Conservation (phyloP, 2,329 filamentous ascomycete genomes). For the Fusarium sp. region DNA sequence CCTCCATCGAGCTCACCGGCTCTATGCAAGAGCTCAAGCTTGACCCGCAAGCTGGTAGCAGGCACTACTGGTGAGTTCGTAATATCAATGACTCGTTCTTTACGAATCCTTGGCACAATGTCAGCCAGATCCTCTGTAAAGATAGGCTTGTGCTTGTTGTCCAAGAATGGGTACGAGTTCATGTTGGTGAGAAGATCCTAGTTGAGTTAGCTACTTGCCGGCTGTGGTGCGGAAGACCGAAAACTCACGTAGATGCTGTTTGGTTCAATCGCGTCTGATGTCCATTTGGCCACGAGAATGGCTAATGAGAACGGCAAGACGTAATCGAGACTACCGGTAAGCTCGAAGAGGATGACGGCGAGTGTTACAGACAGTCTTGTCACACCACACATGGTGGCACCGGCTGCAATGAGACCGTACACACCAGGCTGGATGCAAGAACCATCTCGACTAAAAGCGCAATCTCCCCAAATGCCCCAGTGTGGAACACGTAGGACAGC, state of each 20-base stretch:
- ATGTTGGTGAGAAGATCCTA: slow-evolving; percentile 93
- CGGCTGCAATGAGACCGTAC: slow-evolving; percentile 93
- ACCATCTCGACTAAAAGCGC: slow-evolving; percentile 76
- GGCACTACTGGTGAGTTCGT: slow-evolving; percentile 83
- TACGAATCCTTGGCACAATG: slow-evolving; percentile 81
- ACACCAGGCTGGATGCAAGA: slow-evolving; percentile 96
- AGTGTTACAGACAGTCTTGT: slow-evolving; percentile 93
- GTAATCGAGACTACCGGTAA: slow-evolving; percentile 94
- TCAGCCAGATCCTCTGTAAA: slow-evolving; percentile 91
- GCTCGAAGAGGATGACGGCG: slow-evolving; percentile 93
- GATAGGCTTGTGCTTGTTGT: slow-evolving; percentile 92
- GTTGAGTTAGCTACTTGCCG: slow-evolving; percentile 25
- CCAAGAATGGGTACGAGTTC: slow-evolving; percentile 97
- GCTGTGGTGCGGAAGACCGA: no score
- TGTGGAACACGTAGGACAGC: slow-evolving; percentile 79
- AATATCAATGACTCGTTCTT: slow-evolving; percentile 88
- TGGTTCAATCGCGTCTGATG: slow-evolving; percentile 93
- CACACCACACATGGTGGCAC: slow-evolving; percentile 97
- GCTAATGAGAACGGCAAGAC: slow-evolving; percentile 94
- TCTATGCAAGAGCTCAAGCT: slow-evolving; percentile 84
- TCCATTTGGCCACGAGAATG: slow-evolving; percentile 97
- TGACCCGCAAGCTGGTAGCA: slow-evolving; percentile 79
- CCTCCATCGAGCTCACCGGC: slow-evolving; percentile 93
- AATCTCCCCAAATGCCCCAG: slow-evolving; percentile 79
- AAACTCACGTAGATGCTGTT: slow-evolving; percentile 85